A percentile compares a stretch with the other conserved stretches of the same genome.
Evolutionary conservation across 2,329 filamentous ascomycete genomes (phyloP).

Genomic region (Hypoxylon sp.): DNA sequence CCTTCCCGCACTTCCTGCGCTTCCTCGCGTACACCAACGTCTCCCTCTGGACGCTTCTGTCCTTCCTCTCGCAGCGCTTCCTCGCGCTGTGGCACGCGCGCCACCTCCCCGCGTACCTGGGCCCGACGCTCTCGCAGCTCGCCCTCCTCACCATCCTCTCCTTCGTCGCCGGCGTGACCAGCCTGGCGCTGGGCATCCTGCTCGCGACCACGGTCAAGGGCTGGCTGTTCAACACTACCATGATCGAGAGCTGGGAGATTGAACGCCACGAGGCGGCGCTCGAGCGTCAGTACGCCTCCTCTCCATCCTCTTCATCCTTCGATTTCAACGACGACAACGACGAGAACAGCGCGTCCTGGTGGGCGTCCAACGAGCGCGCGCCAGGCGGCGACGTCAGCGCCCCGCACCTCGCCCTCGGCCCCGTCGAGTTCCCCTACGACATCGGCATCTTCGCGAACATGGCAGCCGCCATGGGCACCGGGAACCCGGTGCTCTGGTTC

Average conservation of each 20-base stretch:
- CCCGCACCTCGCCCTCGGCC: conserved; percentile 59
- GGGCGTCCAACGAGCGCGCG: conserved; percentile 42
- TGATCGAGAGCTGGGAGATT: conserved; percentile 82
- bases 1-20: conserved; percentile 82
- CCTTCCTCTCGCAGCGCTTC: conserved; percentile 68
- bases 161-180: conserved; percentile 65
- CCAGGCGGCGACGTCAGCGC: conserved; percentile 48
- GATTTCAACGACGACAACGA: too few relatives aligned
- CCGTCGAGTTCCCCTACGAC: conserved; percentile 84
- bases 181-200: conserved; percentile 71
- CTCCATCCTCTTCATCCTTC: conserved; percentile 43
- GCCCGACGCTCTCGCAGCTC: conserved; percentile 69
- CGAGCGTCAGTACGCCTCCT: conserved; percentile 51
- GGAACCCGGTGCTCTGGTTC: conserved; percentile 73
- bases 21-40: conserved; percentile 76
- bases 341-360: conserved; percentile 50
- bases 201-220: conserved; percentile 68
- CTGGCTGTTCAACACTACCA: conserved; percentile 75
- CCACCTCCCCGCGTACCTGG: conserved; percentile 77
- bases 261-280: conserved; percentile 69
- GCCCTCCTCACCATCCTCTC: conserved; percentile 67
- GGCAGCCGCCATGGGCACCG: conserved; percentile 76
- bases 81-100: conserved; percentile 69
- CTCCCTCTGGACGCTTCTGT: conserved; percentile 68
- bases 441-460: conserved; percentile 79